These are phyloP conservation scores for Beauveria brongniartii DNA, from an alignment of 2,329 filamentous ascomycete species.

Conservation along the genomic window DNA sequence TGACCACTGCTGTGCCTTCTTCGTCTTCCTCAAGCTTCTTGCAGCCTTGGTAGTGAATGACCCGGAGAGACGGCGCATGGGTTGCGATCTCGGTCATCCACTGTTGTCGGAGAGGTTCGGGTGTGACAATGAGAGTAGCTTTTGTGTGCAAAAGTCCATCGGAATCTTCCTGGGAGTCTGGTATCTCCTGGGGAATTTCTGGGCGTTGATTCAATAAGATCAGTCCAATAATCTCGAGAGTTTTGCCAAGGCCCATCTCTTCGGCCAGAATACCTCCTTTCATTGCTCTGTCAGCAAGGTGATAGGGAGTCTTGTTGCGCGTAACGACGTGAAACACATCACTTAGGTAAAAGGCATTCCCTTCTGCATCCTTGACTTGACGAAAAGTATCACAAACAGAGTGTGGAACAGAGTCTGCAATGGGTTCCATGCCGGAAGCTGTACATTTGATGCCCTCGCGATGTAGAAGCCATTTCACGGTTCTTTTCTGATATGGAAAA, in stretches of 20 bases:
- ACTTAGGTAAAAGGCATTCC: conserved; percentile 46
- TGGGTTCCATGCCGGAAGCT: not conserved
- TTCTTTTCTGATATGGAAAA: conserved; percentile 65
- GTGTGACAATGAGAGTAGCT: conserved; percentile 56
- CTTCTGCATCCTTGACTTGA: conserved; percentile 24
- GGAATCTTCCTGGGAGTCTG: not conserved
- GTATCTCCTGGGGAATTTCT: conserved; percentile 4
- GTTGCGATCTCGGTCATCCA: conserved; percentile 53
- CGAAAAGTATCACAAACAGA: conserved; percentile 23
- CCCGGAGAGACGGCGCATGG: conserved; percentile 49
- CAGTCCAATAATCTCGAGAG: conserved; percentile 64
- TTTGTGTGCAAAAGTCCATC: conserved; percentile 36
- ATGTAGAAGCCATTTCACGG: conserved; percentile 60
- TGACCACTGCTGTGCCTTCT: conserved; percentile 32
- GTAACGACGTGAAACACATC: conserved; percentile 54
- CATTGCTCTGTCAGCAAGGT: conserved; percentile 30
- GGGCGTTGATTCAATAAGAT: conserved; percentile 53
- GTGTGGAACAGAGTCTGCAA: conserved; percentile 10
- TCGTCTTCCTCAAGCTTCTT: conserved; percentile 27
- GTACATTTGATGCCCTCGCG: conserved; percentile 54
- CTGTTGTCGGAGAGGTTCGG: conserved; percentile 47
- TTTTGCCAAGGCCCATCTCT: conserved; percentile 80
- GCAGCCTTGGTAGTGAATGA: conserved; percentile 49
- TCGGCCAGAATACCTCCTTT: conserved; percentile 64
- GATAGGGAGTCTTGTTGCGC: conserved; percentile 38